Base-by-base conservation (phyloP, 495 filamentous ascomycete species). In the Bathelium albidoporum region DNA sequence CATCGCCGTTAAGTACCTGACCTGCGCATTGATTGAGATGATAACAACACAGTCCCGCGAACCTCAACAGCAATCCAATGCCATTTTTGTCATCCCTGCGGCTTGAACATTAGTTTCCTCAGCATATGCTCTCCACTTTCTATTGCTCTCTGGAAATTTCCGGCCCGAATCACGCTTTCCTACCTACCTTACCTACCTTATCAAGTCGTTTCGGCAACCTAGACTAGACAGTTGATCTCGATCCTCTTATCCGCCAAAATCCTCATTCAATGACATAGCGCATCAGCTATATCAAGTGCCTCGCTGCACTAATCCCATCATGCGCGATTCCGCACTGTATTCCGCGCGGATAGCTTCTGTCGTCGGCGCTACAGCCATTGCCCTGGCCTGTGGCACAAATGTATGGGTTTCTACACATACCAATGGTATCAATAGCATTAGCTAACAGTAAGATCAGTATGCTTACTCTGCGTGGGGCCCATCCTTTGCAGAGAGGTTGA, bases 391-490 rank as follows among this genome's bases (percentile, higher is more conserved):
- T 74, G 93, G 93, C 64, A 96, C 92, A 52, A 97, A 96, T 77
- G 92, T 95, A 75, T 71, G 87, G 69, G 14, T 62, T 29, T 55
- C 61, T 39, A 45, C 28, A 60, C 36, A 32, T 64, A 60, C 61
- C 60, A 41, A 55, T 3, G 44, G 60, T 32, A 72, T 59, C 22
- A 44, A 26, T 10, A 28, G 28, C 36, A 18, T 59, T 68, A 11
- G 11, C 59, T 70, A 26, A 72, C 52, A 20, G 20, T 55, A 24
- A n/a, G 7, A 5, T 10, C 58, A 96, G 91, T 98, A 98, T 83
- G 95, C 92, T 66, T 98, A 97, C 71, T 96, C 91, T 61, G 95
- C 94, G 76, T 98, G 95, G 91, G 93, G 87, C 31, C 94, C 94
- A 18, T 91, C 96, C 73, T 96, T 97, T 69, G 91, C 91, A 28